Evolutionary conservation across 257 asterid species (phyloP).

Genomic region (Solanum peruvianum): DNA sequence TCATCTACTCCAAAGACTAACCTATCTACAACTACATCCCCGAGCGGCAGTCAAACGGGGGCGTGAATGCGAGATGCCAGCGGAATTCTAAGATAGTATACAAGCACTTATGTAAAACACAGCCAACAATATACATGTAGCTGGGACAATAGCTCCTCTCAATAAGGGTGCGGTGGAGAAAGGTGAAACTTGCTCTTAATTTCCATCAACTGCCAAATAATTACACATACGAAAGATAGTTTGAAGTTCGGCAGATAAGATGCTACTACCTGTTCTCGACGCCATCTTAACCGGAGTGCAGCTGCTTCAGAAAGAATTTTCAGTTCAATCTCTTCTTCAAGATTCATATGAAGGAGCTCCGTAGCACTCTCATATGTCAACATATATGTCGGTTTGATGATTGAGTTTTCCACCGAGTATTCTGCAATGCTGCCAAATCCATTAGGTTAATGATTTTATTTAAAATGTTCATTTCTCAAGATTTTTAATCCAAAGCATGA

Average conservation of each 20-base stretch:
- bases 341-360: conserved; percentile 87
- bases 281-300: conserved; percentile 71
- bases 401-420: conserved; percentile 74
- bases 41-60: too few relatives aligned
- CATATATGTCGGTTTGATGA: conserved; percentile 93
- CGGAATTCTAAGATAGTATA: not conserved
- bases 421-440: conserved; percentile 73
- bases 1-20: too few relatives aligned
- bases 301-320: conserved; percentile 92
- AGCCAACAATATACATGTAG: not conserved
- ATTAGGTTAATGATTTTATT: conserved; percentile 14
- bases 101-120: not conserved
- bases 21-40: too few relatives aligned
- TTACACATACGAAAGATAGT: not conserved
- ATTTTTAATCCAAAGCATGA: not conserved
- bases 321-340: conserved; percentile 82
- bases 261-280: conserved; percentile 58
- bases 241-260: not conserved
- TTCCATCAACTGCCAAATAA: not conserved
- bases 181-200: not conserved
- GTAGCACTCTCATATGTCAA: conserved; percentile 94
- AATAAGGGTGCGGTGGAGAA: not conserved
- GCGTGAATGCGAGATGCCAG: too few relatives aligned
- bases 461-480: not conserved
- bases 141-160: not conserved